Evolutionary conservation across 805 yeast genomes (phyloP), one percentile per base, ranked within the genome.

Genomic region (Pichia gijzeniarum): DNA sequence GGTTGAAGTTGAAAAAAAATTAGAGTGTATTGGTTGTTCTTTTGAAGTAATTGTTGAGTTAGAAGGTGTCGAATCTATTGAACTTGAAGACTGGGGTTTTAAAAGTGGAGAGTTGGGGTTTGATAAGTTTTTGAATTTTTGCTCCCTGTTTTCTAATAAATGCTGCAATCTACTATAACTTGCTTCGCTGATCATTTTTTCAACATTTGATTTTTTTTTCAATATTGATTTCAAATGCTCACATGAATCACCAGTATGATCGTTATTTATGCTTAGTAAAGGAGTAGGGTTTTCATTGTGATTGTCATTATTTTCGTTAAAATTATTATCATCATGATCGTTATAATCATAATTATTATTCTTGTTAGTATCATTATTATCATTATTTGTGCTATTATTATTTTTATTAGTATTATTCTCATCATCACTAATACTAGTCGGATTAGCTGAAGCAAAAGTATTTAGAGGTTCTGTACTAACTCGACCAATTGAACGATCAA

Each of bases 181-280:
- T n/a, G 67, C 76, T 56, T 80, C 83, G 45, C 80, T 70, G 27
- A 87, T 74, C 73, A 91, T 79, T 64, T 75, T 80, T 62, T 89
- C 96, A 35, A 88, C 80, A 35, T 86, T 83, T 1, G 95, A 80
- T 58, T 93, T 77, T 65, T 86, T 85, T 65, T 91, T 91, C 56
- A 91, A 69, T 48, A 91, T 91, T 21, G 97, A 93, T 65, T 90
- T 90, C 25, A 86, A 72, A 25, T 64, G 65, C 40, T 62, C 65
- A 20, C 48, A 43, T 17, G 45, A 45, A 30, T 30, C 33, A 9
- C 13, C 13, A 7, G 14, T 30, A 17, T 32, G 30, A 32, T 21
- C 12, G 20, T 41, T 35, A 38, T 38, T 21, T 39, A 30, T 30
- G 41, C 41, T 27, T 39, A 39, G 41, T 39, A 39, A 39, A 39